Percentiles rank a stretch among this genome's conserved stretches.
Conservation (phyloP, 108 stramenopile genomes). For the Stephanodiscus triporus region DNA sequence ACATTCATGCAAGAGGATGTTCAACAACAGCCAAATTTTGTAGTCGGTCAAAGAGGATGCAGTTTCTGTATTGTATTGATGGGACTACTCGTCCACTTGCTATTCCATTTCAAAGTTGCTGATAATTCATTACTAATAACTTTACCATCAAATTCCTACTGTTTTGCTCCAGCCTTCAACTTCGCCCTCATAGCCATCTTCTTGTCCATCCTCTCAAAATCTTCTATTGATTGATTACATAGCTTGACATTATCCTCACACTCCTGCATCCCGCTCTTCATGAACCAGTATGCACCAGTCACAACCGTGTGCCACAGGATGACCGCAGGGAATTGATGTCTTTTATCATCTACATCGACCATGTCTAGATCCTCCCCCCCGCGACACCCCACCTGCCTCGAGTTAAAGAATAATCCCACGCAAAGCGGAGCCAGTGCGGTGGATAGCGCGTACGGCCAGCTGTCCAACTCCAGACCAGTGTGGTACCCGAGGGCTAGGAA, state of each 20-base stretch:
- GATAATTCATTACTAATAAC: slow-evolving; percentile 3
- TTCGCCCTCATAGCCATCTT: slow-evolving; percentile 26
- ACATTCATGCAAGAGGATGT: slow-evolving; percentile 75
- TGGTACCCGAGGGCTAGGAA: slow-evolving; percentile 20
- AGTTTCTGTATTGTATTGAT: slow-evolving; percentile 63
- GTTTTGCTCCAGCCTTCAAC: slow-evolving; percentile 1
- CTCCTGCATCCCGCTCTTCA: slow-evolving; percentile 50
- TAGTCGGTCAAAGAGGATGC: slow-evolving; percentile 70
- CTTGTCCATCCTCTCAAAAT: slow-evolving; percentile 40
- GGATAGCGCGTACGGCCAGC: slow-evolving; percentile 29
- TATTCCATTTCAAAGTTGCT: slow-evolving; percentile 58
- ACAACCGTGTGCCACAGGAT: slow-evolving; percentile 64
- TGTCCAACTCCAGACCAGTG: slow-evolving; percentile 20
- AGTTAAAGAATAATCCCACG: slow-evolving; percentile 45
- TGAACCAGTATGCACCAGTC: slow-evolving; percentile 56
- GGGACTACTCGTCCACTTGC: slow-evolving; percentile 79
- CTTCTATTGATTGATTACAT: slow-evolving; percentile 31
- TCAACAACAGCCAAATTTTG: slow-evolving; percentile 76
- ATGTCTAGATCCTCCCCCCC: slow-evolving; percentile 5
- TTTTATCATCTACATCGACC: not conserved
- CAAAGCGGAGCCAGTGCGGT: slow-evolving; percentile 39
- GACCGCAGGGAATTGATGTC: slow-evolving; percentile 62
- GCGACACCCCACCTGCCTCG: slow-evolving; percentile 25
- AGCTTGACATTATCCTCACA: slow-evolving; percentile 49
- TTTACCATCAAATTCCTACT: not conserved